These are phyloP conservation scores for Adansonia rubrostipa DNA, from an alignment of 441 rosid genomes.

Conservation along the genomic window DNA sequence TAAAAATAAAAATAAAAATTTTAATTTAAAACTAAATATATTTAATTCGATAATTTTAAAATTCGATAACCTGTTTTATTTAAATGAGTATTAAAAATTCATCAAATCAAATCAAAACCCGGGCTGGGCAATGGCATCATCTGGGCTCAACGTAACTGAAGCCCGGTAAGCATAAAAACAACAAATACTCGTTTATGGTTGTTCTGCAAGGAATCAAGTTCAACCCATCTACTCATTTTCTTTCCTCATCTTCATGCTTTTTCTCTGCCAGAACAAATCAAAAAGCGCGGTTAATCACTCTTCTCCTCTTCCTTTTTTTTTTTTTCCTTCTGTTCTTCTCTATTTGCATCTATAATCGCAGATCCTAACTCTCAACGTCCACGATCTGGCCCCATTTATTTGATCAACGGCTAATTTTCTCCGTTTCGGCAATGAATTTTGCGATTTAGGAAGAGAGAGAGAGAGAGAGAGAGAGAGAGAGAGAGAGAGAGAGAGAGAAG, in stretches of 20 bases:
- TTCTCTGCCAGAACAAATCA: background rate
- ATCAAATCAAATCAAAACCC: slow-evolving; percentile 16
- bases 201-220: background rate
- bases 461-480: too few relatives aligned
- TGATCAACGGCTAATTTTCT: background rate
- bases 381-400: slow-evolving; percentile 21
- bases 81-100: too few relatives aligned
- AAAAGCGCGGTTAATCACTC: background rate
- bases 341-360: background rate
- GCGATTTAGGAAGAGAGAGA: slow-evolving; percentile 1
- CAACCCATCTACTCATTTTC: slow-evolving; percentile 19
- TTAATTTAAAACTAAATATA: too few relatives aligned
- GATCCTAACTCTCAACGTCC: slow-evolving; percentile 1
- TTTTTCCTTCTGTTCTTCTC: background rate
- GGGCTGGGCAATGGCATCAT: slow-evolving; percentile 13
- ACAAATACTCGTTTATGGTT: background rate
- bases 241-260: slow-evolving; percentile 35
- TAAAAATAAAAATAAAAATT: too few relatives aligned
- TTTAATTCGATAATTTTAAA: background rate
- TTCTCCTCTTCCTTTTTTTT: background rate
- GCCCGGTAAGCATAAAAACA: slow-evolving; percentile 15
- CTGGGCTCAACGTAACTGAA: slow-evolving; percentile 23
- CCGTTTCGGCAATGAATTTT: background rate
- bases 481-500: background rate
- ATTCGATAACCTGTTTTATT: background rate